Percentiles rank a stretch among this genome's conserved stretches.
Conservation (phyloP, 495 filamentous ascomycete genomes). For the Trichoderma asperelloides region DNA sequence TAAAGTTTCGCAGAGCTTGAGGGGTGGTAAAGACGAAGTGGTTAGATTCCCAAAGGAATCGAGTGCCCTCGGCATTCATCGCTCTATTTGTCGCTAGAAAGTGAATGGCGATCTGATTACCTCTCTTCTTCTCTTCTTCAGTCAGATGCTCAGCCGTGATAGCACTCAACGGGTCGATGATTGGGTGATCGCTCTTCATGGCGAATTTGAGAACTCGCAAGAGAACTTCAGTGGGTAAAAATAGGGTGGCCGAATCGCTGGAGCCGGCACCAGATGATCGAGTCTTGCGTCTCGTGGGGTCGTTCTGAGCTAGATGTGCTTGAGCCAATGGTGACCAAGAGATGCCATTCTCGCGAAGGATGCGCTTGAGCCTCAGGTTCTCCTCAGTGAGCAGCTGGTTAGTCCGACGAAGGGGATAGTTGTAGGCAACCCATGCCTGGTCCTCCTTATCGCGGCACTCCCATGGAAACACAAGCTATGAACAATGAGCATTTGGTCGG, state of each 20-base stretch:
- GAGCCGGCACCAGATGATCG: conserved; percentile 3
- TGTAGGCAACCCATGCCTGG: conserved; percentile 30
- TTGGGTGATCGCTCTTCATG: conserved; percentile 33
- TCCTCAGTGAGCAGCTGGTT: conserved; percentile 27
- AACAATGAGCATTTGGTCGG: neutral
- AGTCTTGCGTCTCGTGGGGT: conserved; percentile 8
- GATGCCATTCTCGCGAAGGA: conserved; percentile 31
- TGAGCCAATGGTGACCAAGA: conserved; percentile 23
- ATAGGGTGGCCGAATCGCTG: conserved; percentile 22
- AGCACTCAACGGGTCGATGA: conserved; percentile 38
- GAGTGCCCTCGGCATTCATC: conserved; percentile 30
- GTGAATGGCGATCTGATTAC: conserved; percentile 30
- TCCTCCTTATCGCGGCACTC: conserved; percentile 36
- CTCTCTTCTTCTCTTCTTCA: conserved; percentile 23
- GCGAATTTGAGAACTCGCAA: conserved; percentile 34
- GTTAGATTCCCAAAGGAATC: conserved; percentile 35
- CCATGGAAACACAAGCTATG: conserved; percentile 18
- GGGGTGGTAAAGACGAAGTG: conserved; percentile 37
- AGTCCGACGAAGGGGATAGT: conserved; percentile 27
- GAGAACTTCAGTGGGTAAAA: conserved; percentile 36
- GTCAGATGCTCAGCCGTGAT: conserved; percentile 24
- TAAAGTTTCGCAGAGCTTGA: conserved; percentile 31
- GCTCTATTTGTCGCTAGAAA: conserved; percentile 35
- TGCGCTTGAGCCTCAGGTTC: conserved; percentile 27
- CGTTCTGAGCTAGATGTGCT: conserved; percentile 13